These are phyloP conservation scores for Petunia hybrid DNA, from an alignment of 305 asterid species.

Conservation along the genomic window DNA sequence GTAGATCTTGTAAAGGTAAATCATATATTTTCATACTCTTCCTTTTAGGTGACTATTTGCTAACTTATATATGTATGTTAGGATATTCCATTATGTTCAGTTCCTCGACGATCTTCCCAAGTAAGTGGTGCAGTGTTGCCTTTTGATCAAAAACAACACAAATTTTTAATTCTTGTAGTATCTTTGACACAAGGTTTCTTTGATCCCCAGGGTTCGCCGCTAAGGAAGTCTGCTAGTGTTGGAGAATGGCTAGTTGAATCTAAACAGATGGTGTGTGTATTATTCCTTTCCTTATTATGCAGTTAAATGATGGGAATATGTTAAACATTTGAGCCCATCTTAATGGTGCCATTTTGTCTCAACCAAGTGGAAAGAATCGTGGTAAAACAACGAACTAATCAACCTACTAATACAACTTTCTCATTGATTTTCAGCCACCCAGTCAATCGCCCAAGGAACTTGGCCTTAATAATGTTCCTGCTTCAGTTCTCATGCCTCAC, in stretches of 20 bases:
- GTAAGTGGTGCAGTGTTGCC: constrained; percentile 51
- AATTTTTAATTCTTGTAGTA: constrained; percentile 37
- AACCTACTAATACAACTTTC: constrained; percentile 20
- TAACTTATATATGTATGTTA: constrained; percentile 59
- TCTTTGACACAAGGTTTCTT: constrained; percentile 40
- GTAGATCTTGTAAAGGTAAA: constrained; percentile 98
- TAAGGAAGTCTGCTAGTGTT: constrained; percentile 95
- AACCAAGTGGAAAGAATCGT: neutral
- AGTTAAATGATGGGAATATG: constrained; percentile 34
- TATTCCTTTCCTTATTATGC: constrained; percentile 34
- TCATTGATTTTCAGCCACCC: constrained; percentile 69
- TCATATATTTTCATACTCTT: constrained; percentile 37
- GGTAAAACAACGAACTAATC: constrained; percentile 7
- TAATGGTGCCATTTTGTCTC: constrained; percentile 10
- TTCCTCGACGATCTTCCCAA: constrained; percentile 78
- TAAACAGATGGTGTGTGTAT: constrained; percentile 73
- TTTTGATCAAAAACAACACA: constrained; percentile 41
- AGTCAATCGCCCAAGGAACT: constrained; percentile 67
- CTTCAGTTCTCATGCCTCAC: constrained; percentile 90
- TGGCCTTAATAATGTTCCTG: constrained; percentile 64
- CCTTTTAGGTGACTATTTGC: constrained; percentile 42
- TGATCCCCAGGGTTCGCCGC: constrained; percentile 79
- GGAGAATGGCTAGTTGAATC: constrained; percentile 91
- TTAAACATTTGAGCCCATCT: constrained; percentile 21
- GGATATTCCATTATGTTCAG: constrained; percentile 85